phyloP scores from a whole-genome alignment of 202 grass and related monocot species.

The Panicum virgatum region DNA sequence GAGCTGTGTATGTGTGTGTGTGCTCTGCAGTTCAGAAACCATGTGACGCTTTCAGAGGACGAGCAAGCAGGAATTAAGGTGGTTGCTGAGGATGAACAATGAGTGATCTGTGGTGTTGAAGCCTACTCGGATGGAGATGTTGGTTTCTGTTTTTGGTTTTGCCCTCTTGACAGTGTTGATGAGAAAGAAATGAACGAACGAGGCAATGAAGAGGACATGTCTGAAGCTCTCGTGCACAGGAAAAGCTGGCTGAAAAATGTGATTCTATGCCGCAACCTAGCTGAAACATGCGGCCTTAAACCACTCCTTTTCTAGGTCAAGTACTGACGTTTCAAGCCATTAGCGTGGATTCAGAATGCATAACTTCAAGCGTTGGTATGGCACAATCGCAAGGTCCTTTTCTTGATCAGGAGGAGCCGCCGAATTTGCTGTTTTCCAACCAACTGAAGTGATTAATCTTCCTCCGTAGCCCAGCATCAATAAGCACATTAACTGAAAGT shows the following conservation, averaged over 20 bases:
- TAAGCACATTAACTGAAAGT: not conserved
- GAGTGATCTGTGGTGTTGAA: not conserved
- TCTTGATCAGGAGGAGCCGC: conserved; percentile 28
- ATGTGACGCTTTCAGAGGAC: conserved; percentile 37
- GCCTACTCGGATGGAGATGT: not conserved
- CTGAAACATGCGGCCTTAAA: conserved; percentile 25
- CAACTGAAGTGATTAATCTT: conserved; percentile 28
- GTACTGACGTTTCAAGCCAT: conserved; percentile 1
- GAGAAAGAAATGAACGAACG: not conserved
- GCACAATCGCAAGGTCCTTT: conserved; percentile 21
- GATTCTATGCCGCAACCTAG: not conserved
- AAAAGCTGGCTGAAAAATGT: not conserved
- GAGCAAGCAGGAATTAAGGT: not conserved
- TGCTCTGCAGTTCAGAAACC: not conserved
- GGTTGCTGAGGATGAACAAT: not conserved
- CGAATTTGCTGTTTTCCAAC: conserved; percentile 20
- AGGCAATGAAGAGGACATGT: too few relatives aligned
- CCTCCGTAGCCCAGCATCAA: not conserved
- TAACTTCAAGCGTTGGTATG: conserved; percentile 31
- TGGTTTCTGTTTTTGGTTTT: not conserved
- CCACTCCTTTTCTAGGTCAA: conserved; percentile 30
- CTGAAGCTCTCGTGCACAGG: too few relatives aligned
- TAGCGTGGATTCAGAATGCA: not conserved
- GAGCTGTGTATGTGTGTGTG: conserved; percentile 43
- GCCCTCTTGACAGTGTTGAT: too few relatives aligned